Evolutionary conservation across 345 rosid species (phyloP), one percentile per base, ranked within the genome.

Genomic region (Lepidium didymum): DNA sequence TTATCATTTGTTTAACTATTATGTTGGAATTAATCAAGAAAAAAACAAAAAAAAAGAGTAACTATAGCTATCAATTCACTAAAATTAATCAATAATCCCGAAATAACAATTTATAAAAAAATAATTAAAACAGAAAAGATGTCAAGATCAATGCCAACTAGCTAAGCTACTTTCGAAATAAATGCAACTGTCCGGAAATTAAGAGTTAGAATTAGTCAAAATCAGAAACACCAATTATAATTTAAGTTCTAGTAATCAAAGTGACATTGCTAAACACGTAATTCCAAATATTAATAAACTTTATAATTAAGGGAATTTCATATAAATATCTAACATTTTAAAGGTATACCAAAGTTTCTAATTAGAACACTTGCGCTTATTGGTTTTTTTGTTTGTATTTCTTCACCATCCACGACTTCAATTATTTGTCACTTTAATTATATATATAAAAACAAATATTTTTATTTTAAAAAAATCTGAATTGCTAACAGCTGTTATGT

Each of bases 111-210:
- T 10, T 12, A 62, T 8, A 15, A 12, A 36, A 51, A 25, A 0
- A 12, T 16, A 18, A 23, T 3, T 4, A 19, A 57, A 8, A 52
- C 31, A 60, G 46, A 34, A 55, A 19, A 60, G 40, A 73, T 54
- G 78, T 74, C 74, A 45, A n/a, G n/a, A 62, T 74, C 78, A 68
- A 36, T 60, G 78, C 68, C 78, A 67, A 61, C 73, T 67, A 55
- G 68, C 46, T 33, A 29, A 55, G 68, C 46, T 33, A 29, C 51
- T 53, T 44, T 68, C 6, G 42, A 74, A 52, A 45, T 67, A 61
- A 74, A 67, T 51, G 72, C 47, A 66, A 66, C 40, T 66, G 55
- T 58, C 59, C 10, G 44, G 8, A 59, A 64, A 56, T 47, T 11
- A 52, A 52, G 65, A 58, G 59, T 56, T 50, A 50, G 64, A 67